These are phyloP conservation scores for Fusarium redolens DNA, from an alignment of 2,329 filamentous ascomycete species.

Conservation along the genomic window DNA sequence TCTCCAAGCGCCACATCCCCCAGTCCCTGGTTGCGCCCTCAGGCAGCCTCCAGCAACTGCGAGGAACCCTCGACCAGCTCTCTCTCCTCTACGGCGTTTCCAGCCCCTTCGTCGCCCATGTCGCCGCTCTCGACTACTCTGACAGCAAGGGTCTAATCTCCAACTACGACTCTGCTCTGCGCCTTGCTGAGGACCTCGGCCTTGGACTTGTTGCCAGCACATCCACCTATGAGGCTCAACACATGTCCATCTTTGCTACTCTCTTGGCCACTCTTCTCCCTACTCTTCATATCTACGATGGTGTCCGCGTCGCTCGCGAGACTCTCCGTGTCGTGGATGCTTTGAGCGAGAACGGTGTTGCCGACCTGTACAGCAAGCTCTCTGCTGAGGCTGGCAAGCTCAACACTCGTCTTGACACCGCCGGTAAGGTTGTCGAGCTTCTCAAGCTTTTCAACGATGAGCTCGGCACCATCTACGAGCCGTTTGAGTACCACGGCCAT, in stretches of 20 bases:
- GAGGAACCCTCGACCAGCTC: constrained; percentile 88
- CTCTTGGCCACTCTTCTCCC: constrained; percentile 81
- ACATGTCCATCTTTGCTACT: constrained; percentile 92
- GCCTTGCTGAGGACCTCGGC: constrained; percentile 88
- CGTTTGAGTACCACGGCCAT: constrained; percentile 95
- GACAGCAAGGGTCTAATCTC: constrained; percentile 77
- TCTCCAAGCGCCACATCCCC: constrained; percentile 89
- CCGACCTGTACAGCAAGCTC: constrained; percentile 75
- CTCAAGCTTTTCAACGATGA: constrained; percentile 86
- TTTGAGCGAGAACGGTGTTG: constrained; percentile 77
- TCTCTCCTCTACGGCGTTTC: constrained; percentile 91
- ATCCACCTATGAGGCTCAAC: constrained; percentile 91
- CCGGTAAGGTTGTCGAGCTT: constrained; percentile 77
- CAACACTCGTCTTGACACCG: constrained; percentile 77
- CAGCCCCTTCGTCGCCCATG: constrained; percentile 91
- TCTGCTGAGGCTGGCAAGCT: constrained; percentile 69
- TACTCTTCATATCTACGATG: constrained; percentile 90
- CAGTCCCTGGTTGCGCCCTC: constrained; percentile 92
- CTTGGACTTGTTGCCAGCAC: constrained; percentile 86
- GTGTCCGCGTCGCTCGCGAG: constrained; percentile 83
- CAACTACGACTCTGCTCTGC: constrained; percentile 85
- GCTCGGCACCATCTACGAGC: constrained; percentile 90
- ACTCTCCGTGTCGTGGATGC: constrained; percentile 85
- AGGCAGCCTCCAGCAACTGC: constrained; percentile 82
- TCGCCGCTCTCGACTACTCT: constrained; percentile 90